phyloP scores from a whole-genome alignment of 441 rosid species.

The Populus tomentosa region DNA sequence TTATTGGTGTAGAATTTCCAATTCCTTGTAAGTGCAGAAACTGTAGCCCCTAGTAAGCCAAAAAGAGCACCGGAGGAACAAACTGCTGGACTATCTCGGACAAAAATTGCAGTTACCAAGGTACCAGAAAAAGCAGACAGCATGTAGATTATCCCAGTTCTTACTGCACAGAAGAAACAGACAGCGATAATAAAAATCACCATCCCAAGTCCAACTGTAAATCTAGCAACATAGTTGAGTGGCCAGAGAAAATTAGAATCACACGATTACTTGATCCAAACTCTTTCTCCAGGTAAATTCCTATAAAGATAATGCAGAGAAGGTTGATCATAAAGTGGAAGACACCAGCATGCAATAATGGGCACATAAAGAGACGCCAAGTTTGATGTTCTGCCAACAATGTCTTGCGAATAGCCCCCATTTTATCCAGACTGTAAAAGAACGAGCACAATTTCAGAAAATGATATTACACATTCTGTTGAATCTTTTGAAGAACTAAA shows the following conservation, averaged over 20 bases:
- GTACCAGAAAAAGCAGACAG: constrained; percentile 62
- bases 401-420: constrained; percentile 67
- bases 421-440: constrained; percentile 53
- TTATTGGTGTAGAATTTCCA: constrained; percentile 59
- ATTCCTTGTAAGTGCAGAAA: constrained; percentile 58
- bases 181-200: not conserved
- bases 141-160: constrained; percentile 66
- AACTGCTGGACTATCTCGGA: constrained; percentile 58
- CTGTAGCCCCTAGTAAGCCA: constrained; percentile 74
- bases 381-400: constrained; percentile 40
- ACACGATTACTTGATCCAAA: constrained; percentile 59
- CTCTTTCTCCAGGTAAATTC: constrained; percentile 76
- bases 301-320: constrained; percentile 42
- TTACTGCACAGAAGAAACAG: constrained; percentile 41
- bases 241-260: not conserved
- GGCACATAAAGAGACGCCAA: constrained; percentile 61
- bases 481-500: not conserved
- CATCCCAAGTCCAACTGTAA: not conserved
- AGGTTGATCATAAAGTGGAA: constrained; percentile 68
- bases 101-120: constrained; percentile 57
- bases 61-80: constrained; percentile 61
- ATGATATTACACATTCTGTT: not conserved
- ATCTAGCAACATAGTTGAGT: not conserved
- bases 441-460: constrained; percentile 11
- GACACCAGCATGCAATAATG: constrained; percentile 70